A percentile compares a stretch with the other conserved stretches of the same genome.
Conservation (phyloP, 1,284 basidiomycete genomes). For the Ustilago esculenta region DNA sequence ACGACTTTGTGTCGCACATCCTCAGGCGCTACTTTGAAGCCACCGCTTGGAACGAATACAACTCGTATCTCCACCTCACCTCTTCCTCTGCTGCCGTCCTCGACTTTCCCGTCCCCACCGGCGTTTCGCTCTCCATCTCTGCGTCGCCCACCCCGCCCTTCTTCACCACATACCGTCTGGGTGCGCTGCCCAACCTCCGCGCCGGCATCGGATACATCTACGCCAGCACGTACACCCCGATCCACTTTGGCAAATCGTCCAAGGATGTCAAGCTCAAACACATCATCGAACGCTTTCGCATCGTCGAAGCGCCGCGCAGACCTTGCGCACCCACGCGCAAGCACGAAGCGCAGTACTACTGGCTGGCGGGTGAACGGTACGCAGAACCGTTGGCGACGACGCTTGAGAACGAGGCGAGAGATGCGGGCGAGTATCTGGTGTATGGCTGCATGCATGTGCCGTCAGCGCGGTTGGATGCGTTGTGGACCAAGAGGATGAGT, state of each 20-base stretch:
- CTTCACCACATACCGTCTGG: slow-evolving; percentile 91
- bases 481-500: slow-evolving; percentile 81
- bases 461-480: slow-evolving; percentile 83
- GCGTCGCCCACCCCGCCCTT: slow-evolving; percentile 83
- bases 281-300: slow-evolving; percentile 76
- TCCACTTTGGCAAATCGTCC: slow-evolving; percentile 37
- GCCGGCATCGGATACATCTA: slow-evolving; percentile 95
- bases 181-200: slow-evolving; percentile 86
- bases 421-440: slow-evolving; percentile 84
- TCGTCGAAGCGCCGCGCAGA: slow-evolving; percentile 78
- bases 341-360: slow-evolving; percentile 69
- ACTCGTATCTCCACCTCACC: slow-evolving; percentile 88
- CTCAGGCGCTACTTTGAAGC: slow-evolving; percentile 86
- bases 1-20: slow-evolving; percentile 74
- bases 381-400: background rate
- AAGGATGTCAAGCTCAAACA: slow-evolving; percentile 82
- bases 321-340: slow-evolving; percentile 73
- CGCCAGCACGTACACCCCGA: slow-evolving; percentile 71
- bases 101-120: slow-evolving; percentile 82
- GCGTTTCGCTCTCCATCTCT: slow-evolving; percentile 82
- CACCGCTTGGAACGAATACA: slow-evolving; percentile 96
- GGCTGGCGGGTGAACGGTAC: slow-evolving; percentile 19
- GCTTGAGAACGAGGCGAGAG: background rate
- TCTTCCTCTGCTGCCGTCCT: slow-evolving; percentile 79
- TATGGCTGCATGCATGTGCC: slow-evolving; percentile 93